Conservation (phyloP, 192 early-diverging fungal genomes). For the Gigaspora rosea region DNA sequence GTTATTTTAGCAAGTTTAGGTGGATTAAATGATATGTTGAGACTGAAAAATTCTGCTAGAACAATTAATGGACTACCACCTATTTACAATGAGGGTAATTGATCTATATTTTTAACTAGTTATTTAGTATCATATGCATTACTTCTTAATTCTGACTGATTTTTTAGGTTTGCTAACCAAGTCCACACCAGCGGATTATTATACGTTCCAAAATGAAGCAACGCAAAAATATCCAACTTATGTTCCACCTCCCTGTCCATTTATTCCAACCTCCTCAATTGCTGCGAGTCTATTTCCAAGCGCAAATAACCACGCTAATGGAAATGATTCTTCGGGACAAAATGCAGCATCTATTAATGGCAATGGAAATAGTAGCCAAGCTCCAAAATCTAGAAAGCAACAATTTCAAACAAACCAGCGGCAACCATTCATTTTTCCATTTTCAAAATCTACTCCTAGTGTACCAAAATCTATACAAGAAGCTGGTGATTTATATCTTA, state of each 20-base stretch:
- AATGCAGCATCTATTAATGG: constrained; percentile 11
- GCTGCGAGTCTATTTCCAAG: background rate
- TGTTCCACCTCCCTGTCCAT: constrained; percentile 39
- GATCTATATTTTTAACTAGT: background rate
- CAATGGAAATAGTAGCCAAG: constrained; percentile 10
- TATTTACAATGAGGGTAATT: constrained; percentile 31
- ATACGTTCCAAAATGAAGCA: constrained; percentile 56
- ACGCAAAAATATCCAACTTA: constrained; percentile 65
- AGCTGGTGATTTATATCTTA: constrained; percentile 51
- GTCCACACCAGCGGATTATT: constrained; percentile 64
- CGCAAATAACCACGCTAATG: constrained; percentile 11
- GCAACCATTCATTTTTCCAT: constrained; percentile 54
- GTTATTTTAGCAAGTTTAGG: constrained; percentile 63
- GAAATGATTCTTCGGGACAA: constrained; percentile 23
- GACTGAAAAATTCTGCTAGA: constrained; percentile 52
- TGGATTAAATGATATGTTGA: constrained; percentile 47
- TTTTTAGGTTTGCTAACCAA: constrained; percentile 45
- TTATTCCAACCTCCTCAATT: constrained; percentile 31
- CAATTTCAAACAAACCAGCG: constrained; percentile 35
- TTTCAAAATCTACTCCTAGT: constrained; percentile 39
- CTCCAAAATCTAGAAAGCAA: constrained; percentile 31
- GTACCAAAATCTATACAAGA: constrained; percentile 53
- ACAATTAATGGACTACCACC: constrained; percentile 51
- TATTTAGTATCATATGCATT: background rate
- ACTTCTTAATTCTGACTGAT: background rate